These are phyloP conservation scores for Penicillium angulare DNA, from an alignment of 495 filamentous ascomycete genomes.

Conservation along the genomic window DNA sequence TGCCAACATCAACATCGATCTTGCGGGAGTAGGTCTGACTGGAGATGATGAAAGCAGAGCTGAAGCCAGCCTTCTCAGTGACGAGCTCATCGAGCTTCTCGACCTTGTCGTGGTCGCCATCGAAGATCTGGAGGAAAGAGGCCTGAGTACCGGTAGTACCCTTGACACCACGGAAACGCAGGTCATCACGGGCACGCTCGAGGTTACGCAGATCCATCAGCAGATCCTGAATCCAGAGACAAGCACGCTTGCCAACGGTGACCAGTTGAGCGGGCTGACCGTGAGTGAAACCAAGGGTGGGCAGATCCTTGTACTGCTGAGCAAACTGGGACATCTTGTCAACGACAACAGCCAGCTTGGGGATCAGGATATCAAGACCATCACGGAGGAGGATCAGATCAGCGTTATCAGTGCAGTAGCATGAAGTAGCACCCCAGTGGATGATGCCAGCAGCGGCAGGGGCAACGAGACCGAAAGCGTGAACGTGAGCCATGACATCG, in stretches of 20 bases:
- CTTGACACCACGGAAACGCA: slow-evolving; percentile 82
- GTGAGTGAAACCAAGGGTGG: slow-evolving; percentile 79
- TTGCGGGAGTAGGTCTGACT: slow-evolving; percentile 84
- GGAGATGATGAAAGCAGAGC: slow-evolving; percentile 66
- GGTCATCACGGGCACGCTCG: slow-evolving; percentile 66
- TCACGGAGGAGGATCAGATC: slow-evolving; percentile 83
- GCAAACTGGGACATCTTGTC: slow-evolving; percentile 77
- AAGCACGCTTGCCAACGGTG: slow-evolving; percentile 72
- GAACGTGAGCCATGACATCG: slow-evolving; percentile 73
- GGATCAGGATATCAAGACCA: slow-evolving; percentile 72
- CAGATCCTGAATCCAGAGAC: slow-evolving; percentile 86
- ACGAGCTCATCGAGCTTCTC: slow-evolving; percentile 72
- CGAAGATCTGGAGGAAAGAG: slow-evolving; percentile 80
- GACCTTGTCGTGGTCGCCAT: slow-evolving; percentile 74
- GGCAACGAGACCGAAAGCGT: slow-evolving; percentile 68
- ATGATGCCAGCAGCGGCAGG: slow-evolving; percentile 86
- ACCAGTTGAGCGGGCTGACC: slow-evolving; percentile 76
- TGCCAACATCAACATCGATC: slow-evolving; percentile 77
- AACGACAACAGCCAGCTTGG: slow-evolving; percentile 84
- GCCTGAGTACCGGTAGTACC: slow-evolving; percentile 79
- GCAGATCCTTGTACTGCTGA: slow-evolving; percentile 65
- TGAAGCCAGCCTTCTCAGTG: slow-evolving; percentile 82
- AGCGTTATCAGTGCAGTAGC: slow-evolving; percentile 80
- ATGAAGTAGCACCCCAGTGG: slow-evolving; percentile 70
- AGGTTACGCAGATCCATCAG: slow-evolving; percentile 84